These are phyloP conservation scores for slime mould (Dictyostelium discoideum) DNA, from an alignment of 78 protist species.

Conservation along the genomic window DNA sequence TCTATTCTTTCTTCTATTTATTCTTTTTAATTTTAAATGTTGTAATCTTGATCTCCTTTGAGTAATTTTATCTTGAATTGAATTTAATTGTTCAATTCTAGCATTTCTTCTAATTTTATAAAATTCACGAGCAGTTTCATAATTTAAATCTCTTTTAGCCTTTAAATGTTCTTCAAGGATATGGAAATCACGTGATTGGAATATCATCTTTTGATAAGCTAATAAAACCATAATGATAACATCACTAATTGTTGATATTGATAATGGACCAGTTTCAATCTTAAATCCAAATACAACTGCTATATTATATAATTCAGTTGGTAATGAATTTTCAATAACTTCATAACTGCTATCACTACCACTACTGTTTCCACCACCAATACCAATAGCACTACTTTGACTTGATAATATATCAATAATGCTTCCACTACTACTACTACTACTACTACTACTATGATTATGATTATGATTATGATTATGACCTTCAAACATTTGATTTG, in stretches of 20 bases:
- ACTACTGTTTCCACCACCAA: not conserved
- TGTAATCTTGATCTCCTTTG: conserved; percentile 61
- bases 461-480: not conserved
- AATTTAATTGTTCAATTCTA: conserved; percentile 24
- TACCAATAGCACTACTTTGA: not conserved
- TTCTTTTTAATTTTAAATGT: conserved; percentile 22
- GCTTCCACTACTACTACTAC: not conserved
- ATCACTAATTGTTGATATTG: conserved; percentile 49
- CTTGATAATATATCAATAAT: not conserved
- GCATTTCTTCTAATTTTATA: conserved; percentile 25
- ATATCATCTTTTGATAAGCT: conserved; percentile 54
- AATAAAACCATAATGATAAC: conserved; percentile 46
- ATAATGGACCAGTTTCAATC: not conserved
- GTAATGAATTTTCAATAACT: not conserved
- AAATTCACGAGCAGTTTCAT: conserved; percentile 66
- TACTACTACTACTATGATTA: not conserved
- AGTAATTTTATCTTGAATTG: conserved; percentile 22
- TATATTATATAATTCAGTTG: not conserved
- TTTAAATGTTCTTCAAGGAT: conserved; percentile 21
- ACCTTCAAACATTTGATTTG: not conserved
- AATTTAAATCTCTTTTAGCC: conserved; percentile 10
- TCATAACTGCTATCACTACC: not conserved
- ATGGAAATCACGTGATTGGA: conserved; percentile 15
- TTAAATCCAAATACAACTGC: conserved; percentile 41
- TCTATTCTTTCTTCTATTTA: conserved; percentile 4